Conservation (phyloP, 2,329 filamentous ascomycete species). For the Lasiodiplodia sp. region DNA sequence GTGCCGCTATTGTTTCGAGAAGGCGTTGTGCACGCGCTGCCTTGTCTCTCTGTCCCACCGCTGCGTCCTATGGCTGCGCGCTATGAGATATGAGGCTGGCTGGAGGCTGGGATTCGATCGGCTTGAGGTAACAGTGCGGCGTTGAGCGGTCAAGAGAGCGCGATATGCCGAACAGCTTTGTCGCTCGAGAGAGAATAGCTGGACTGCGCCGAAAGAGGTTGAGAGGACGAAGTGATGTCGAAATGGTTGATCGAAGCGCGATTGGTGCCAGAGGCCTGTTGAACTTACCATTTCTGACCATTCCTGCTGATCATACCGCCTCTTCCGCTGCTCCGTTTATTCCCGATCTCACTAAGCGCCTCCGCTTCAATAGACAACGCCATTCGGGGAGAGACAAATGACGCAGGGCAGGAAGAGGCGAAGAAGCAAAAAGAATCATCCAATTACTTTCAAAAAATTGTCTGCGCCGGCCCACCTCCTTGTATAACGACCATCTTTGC, state of each 20-base stretch:
- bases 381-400: background rate
- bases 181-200: background rate
- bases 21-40: constrained; percentile 14
- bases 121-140: constrained; percentile 26
- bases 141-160: constrained; percentile 18
- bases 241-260: background rate
- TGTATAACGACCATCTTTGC: constrained; percentile 18
- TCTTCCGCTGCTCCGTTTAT: background rate
- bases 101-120: constrained; percentile 14
- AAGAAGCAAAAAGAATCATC: background rate
- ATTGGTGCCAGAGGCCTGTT: background rate
- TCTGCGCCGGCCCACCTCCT: constrained; percentile 17
- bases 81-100: constrained; percentile 25
- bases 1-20: constrained; percentile 21
- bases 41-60: background rate
- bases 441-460: constrained; percentile 18
- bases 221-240: background rate
- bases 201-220: background rate
- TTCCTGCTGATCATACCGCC: background rate
- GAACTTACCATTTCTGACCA: background rate
- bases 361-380: background rate
- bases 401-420: background rate
- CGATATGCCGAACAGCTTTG: background rate
- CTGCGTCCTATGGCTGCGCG: background rate
- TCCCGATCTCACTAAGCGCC: background rate